These are phyloP conservation scores for Globisporangium megalacanthum DNA, from an alignment of 352 stramenopile species.

Conservation along the genomic window DNA sequence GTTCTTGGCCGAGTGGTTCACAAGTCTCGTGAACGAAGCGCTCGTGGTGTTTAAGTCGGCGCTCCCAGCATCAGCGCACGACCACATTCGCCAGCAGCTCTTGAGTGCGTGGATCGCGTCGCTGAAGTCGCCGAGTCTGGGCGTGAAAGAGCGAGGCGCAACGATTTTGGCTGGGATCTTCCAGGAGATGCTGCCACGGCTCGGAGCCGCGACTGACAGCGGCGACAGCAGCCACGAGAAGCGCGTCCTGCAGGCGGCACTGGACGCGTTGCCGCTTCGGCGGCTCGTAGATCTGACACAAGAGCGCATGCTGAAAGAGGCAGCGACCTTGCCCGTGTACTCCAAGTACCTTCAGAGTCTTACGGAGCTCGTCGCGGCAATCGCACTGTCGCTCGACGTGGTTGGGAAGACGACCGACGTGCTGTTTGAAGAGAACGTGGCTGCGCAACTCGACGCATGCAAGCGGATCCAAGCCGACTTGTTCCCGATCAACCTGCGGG, in stretches of 20 bases:
- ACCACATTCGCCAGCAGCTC: slow-evolving; percentile 55
- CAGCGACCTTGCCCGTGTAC: slow-evolving; percentile 65
- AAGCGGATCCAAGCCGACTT: slow-evolving; percentile 61
- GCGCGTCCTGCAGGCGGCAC: slow-evolving; percentile 25
- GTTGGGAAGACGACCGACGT: slow-evolving; percentile 41
- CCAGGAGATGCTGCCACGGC: slow-evolving; percentile 70
- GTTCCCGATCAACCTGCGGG: slow-evolving; percentile 52
- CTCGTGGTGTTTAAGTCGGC: slow-evolving; percentile 37
- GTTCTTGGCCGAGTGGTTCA: slow-evolving; percentile 84
- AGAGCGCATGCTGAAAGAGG: slow-evolving; percentile 74
- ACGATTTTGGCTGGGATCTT: slow-evolving; percentile 70
- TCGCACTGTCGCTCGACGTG: slow-evolving; percentile 49
- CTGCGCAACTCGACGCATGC: slow-evolving; percentile 39
- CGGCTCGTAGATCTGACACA: slow-evolving; percentile 68
- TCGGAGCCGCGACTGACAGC: slow-evolving; percentile 10
- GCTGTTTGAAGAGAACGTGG: slow-evolving; percentile 43
- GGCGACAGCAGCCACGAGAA: slow-evolving; percentile 16
- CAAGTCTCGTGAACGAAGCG: slow-evolving; percentile 60
- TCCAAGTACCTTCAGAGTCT: slow-evolving; percentile 86
- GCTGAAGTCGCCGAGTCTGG: slow-evolving; percentile 80
- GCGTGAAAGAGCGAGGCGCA: slow-evolving; percentile 83
- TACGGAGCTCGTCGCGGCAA: slow-evolving; percentile 72
- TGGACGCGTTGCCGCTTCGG: slow-evolving; percentile 55
- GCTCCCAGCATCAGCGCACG: slow-evolving; percentile 33
- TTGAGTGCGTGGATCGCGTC: slow-evolving; percentile 78